Conservation (phyloP, 2,329 filamentous ascomycete genomes). For the Cordyceps cateniannulata region DNA sequence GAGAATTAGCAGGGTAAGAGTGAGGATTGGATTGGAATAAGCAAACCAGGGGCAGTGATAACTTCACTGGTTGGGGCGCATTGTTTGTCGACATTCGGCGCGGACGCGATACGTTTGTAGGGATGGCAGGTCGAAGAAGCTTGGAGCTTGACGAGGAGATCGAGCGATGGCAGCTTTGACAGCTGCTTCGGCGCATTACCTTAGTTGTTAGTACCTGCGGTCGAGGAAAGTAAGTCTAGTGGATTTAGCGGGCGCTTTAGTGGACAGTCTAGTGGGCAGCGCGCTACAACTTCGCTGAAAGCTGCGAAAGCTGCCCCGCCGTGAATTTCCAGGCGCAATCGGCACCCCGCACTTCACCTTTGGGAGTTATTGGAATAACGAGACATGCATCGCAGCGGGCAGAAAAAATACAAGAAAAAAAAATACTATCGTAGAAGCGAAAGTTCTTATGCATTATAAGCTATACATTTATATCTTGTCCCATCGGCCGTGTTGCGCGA, state of each 20-base stretch:
- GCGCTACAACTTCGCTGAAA: background rate
- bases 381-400: background rate
- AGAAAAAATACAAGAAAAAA: background rate
- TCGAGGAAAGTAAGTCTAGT: no score
- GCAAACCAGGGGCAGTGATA: slow-evolving; percentile 58
- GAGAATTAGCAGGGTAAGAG: slow-evolving; percentile 14
- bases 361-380: background rate
- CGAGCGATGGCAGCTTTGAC: background rate
- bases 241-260: background rate
- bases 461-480: background rate
- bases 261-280: background rate
- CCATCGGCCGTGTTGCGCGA: background rate
- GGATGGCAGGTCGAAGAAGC: background rate
- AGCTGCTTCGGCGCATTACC: background rate
- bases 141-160: background rate
- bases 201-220: no score
- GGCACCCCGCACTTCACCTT: slow-evolving; percentile 1
- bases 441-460: background rate
- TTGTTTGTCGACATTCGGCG: slow-evolving; percentile 46
- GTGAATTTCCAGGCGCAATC: background rate
- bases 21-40: background rate
- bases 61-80: slow-evolving; percentile 65
- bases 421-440: background rate
- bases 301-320: background rate
- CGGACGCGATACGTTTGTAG: slow-evolving; percentile 21